Evolutionary conservation across 2,329 filamentous ascomycete genomes (phyloP), one percentile per base, ranked within the genome.

Genomic region (Stemphylium vesicarium): DNA sequence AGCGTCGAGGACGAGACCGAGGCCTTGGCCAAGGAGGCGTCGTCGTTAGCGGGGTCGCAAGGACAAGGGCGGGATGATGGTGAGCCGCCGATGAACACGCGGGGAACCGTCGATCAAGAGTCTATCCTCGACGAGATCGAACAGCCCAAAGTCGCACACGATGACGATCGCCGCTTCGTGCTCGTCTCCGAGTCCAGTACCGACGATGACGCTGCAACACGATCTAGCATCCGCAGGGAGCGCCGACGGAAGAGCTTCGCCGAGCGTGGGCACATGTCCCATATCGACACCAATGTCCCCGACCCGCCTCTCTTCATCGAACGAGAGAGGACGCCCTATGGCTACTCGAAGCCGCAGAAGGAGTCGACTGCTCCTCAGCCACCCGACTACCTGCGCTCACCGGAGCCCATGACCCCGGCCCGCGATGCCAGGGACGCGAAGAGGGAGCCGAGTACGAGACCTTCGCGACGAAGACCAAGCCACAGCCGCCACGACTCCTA

Each of bases 1-100:
- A 86, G 75, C 32, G 88, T 88, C 42, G 89, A 93, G 71, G 89
- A 92, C 69, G 89, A 91, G 71, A 77, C 71, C 13, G 81, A 79
- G 12, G 84, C 88, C 7, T 74, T 91, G 33, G 83, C 82, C 5
- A 85, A 81, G 69, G 89, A 92, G 69, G 75, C 84, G 64, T 79
- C 80, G 22, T 66, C 72, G 38, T 74, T 75, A 24, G 58, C 59
- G 50, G 53, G 44, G 42, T 51, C 53, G 29, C 39, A 50, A 33
- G 63, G 61, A 62, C 45, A 71, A 33, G 63, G 62, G 62, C 44
- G 71, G 63, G 38, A 65, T 60, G 49, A 80, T 78, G 52, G 69
- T 50, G 87, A 81, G 44, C 82, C 82, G 56, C 84, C 84, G 47
- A 88, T 88, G 31, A 82, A 84, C 11, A 82, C 82, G 53, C 84